These are phyloP conservation scores for Dactylella cylindrospora DNA, from an alignment of 2,329 filamentous ascomycete species.

Conservation along the genomic window DNA sequence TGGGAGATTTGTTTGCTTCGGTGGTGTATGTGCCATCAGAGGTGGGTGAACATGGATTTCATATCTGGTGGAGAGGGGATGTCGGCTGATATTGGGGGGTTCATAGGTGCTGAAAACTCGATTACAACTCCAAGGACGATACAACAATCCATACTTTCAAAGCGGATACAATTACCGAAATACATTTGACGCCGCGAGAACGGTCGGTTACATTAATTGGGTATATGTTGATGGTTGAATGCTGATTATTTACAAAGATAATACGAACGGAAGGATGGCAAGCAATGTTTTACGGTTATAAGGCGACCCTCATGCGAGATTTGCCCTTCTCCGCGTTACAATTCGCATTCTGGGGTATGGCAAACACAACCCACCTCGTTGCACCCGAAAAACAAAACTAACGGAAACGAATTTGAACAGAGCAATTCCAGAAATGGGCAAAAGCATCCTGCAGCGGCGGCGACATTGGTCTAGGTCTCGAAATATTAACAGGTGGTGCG, in stretches of 20 bases:
- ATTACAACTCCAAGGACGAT: slow-evolving; percentile 87
- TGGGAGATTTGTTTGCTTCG: slow-evolving; percentile 89
- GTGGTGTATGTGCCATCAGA: slow-evolving; percentile 95
- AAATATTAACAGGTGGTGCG: slow-evolving; percentile 83
- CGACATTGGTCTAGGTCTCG: slow-evolving; percentile 81
- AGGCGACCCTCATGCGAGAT: slow-evolving; percentile 90
- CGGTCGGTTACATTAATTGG: slow-evolving; percentile 50
- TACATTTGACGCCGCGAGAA: slow-evolving; percentile 78
- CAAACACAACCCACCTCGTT: too few species aligned
- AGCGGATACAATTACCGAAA: slow-evolving; percentile 95
- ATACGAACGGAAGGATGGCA: slow-evolving; percentile 75
- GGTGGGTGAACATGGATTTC: slow-evolving; percentile 52
- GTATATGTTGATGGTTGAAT: not conserved
- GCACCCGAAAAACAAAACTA: too few species aligned
- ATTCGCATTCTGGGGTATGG: slow-evolving; percentile 78
- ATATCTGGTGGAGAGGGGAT: not conserved
- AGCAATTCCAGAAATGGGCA: slow-evolving; percentile 83
- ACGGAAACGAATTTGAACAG: slow-evolving; percentile 54
- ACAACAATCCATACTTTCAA: slow-evolving; percentile 90
- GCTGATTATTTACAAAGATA: slow-evolving; percentile 56
- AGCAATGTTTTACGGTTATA: slow-evolving; percentile 95
- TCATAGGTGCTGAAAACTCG: slow-evolving; percentile 78
- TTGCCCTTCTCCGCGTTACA: slow-evolving; percentile 94
- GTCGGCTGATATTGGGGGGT: not conserved
- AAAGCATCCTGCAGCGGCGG: slow-evolving; percentile 70